These are phyloP conservation scores for Punica granatum DNA, from an alignment of 345 rosid genomes.

Conservation along the genomic window DNA sequence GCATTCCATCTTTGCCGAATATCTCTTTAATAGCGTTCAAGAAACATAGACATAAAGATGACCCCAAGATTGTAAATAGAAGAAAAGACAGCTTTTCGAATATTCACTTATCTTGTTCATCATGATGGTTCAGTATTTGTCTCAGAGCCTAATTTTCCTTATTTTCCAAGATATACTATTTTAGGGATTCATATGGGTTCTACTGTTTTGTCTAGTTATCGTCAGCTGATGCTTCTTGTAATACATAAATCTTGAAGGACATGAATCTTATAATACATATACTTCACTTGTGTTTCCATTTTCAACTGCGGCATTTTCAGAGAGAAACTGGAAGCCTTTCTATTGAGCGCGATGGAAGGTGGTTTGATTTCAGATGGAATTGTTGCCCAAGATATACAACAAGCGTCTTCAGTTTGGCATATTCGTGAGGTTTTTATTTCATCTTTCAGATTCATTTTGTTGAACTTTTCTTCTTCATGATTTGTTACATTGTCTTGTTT, in stretches of 20 bases:
- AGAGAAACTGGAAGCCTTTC: conserved; percentile 89
- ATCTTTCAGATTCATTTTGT: not conserved
- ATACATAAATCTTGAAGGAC: too few species aligned
- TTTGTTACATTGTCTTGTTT: not conserved
- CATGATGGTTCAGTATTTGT: not conserved
- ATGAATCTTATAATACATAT: too few species aligned
- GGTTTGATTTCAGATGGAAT: conserved; percentile 88
- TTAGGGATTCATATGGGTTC: not conserved
- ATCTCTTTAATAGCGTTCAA: not conserved
- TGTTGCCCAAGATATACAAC: conserved; percentile 89
- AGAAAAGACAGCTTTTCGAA: not conserved
- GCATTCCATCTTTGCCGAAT: not conserved
- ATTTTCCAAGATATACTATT: not conserved
- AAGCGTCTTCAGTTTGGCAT: conserved; percentile 84
- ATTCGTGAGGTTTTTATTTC: conserved; percentile 67
- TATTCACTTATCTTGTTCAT: not conserved
- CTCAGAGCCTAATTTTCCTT: not conserved
- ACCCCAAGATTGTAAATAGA: too few species aligned
- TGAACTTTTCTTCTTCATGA: not conserved
- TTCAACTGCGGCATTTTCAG: conserved; percentile 30
- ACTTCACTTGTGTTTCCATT: not conserved
- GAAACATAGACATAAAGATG: not conserved
- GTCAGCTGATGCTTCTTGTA: not conserved
- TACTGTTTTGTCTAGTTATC: not conserved
- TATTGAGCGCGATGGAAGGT: conserved; percentile 64